Conservation (phyloP, 805 yeast genomes). For the Spathaspora passalidarum region DNA sequence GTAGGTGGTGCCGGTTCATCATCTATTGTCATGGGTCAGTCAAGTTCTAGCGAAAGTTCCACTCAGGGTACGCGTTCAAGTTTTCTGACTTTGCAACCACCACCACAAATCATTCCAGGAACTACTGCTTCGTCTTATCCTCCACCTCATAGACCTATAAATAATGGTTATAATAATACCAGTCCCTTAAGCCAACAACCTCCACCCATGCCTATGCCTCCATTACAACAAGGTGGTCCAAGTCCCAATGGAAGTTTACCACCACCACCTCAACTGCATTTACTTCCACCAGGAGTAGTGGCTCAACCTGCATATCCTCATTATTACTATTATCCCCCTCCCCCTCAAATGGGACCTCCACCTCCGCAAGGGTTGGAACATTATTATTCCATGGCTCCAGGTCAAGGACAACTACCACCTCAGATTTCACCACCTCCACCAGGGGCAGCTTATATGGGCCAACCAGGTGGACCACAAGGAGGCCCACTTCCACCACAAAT, state of each 20-base stretch:
- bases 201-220: not conserved
- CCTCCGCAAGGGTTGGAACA: constrained; percentile 1
- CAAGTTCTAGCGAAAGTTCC: constrained; percentile 1
- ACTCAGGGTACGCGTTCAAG: not conserved
- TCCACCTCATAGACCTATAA: not conserved
- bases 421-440: constrained; percentile 3
- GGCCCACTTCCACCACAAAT: constrained; percentile 2
- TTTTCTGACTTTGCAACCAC: constrained; percentile 1
- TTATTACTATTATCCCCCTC: constrained; percentile 4
- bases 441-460: not conserved
- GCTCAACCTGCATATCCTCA: constrained; percentile 3
- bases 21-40: constrained; percentile 1
- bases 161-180: not conserved
- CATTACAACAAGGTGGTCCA: not conserved
- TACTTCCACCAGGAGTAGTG: constrained; percentile 3
- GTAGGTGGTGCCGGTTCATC: constrained; percentile 1
- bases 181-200: not conserved
- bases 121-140: not conserved
- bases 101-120: not conserved
- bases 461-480: not conserved
- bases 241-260: not conserved
- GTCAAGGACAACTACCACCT: constrained; percentile 1
- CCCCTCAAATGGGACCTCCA: constrained; percentile 1
- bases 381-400: not conserved
- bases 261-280: constrained; percentile 1